A percentile compares a stretch with the other conserved stretches of the same genome.
Evolutionary conservation across 768 basidiomycete genomes (phyloP).

Genomic region (Pisolithus orientalis): DNA sequence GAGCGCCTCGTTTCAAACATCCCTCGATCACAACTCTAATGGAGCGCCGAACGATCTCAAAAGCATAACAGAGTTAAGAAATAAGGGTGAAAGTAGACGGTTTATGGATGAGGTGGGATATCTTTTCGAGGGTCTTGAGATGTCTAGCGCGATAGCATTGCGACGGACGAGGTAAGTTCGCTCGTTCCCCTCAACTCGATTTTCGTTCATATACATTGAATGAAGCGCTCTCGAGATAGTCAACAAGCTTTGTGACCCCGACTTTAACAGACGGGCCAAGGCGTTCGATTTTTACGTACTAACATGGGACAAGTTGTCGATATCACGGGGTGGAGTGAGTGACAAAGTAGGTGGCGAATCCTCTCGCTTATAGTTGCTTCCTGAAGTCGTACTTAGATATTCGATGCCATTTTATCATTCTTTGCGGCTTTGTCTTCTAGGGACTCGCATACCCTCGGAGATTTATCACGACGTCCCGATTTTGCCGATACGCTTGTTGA

Average conservation of each 20-base stretch:
- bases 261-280: constrained; percentile 76
- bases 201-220: background rate
- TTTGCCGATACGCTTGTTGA: constrained; percentile 39
- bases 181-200: background rate
- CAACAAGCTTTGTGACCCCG: constrained; percentile 62
- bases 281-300: constrained; percentile 65
- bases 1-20: constrained; percentile 32
- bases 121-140: constrained; percentile 72
- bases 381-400: constrained; percentile 35
- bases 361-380: background rate
- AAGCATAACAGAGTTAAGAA: constrained; percentile 75
- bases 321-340: constrained; percentile 51
- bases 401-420: constrained; percentile 57
- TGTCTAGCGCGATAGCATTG: constrained; percentile 44
- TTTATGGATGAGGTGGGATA: constrained; percentile 85
- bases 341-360: constrained; percentile 45
- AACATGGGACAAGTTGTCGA: constrained; percentile 62
- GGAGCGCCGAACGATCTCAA: constrained; percentile 71
- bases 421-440: constrained; percentile 60
- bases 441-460: constrained; percentile 47
- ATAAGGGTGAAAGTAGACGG: constrained; percentile 71
- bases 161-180: constrained; percentile 57
- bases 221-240: constrained; percentile 70
- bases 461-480: constrained; percentile 38
- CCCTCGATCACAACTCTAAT: constrained; percentile 31